These are phyloP conservation scores for Talinum fruticosum DNA, from an alignment of 148 eudicot species.

Conservation along the genomic window DNA sequence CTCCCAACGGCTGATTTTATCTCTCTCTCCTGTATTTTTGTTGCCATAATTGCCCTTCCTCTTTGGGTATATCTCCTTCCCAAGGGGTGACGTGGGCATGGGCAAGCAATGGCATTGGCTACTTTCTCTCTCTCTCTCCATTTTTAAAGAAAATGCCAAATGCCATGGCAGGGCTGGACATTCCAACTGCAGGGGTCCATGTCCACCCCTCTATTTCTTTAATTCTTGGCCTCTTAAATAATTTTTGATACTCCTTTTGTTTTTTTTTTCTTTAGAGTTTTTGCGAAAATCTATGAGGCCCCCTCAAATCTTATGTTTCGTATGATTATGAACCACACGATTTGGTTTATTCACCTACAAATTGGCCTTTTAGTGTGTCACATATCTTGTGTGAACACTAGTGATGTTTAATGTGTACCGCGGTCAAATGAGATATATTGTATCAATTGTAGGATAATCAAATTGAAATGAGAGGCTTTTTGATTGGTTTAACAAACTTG, in stretches of 20 bases:
- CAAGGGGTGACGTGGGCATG: not conserved
- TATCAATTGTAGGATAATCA: too few species aligned
- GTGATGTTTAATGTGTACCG: too few species aligned
- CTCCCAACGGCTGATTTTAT: slow-evolving; percentile 16
- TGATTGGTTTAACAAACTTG: too few species aligned
- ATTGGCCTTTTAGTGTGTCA: too few species aligned
- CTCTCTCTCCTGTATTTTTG: not conserved
- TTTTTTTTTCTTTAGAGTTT: not conserved
- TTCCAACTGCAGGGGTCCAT: not conserved
- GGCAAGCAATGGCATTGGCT: not conserved
- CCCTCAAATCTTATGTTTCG: not conserved
- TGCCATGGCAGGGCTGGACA: slow-evolving; percentile 5
- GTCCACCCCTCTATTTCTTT: not conserved
- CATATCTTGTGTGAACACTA: too few species aligned
- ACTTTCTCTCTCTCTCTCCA: not conserved
- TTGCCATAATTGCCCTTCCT: not conserved
- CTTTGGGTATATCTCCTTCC: not conserved
- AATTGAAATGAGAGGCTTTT: too few species aligned
- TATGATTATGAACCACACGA: too few species aligned
- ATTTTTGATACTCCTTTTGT: not conserved
- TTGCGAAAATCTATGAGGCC: not conserved
- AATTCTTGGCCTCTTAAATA: not conserved
- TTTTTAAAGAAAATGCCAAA: not conserved
- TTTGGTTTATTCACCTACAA: too few species aligned
- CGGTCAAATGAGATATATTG: too few species aligned